Evolutionary conservation across 2,329 filamentous ascomycete species (phyloP), one percentile per base, ranked within the genome.

Genomic region (Dothiorella sarmentorum): DNA sequence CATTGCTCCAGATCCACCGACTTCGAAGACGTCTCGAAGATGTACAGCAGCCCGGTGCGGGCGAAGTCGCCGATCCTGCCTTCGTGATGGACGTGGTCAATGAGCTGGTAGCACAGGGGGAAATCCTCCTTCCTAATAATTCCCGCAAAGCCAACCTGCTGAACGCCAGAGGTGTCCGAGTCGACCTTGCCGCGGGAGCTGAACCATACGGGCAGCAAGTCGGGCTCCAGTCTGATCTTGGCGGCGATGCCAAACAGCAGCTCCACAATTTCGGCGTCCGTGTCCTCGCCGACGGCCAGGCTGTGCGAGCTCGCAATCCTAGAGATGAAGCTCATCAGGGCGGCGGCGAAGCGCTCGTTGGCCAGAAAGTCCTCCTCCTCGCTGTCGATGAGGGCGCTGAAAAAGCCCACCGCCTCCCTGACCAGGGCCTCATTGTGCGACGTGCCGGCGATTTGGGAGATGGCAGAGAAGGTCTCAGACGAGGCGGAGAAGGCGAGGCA

Each of bases 31-130:
- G 91, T 90, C 75, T 97, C 93, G 65, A 97, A 96, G 61, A 99
- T 90, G 74, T 99, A 99, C 7, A 99, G 81, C 62, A 99, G 73
- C 0, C 94, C 94, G 0, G 94, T 99, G 59, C 94, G 82, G 2
- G 94, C 93, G 78, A 99, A 99, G 73, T 99, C 94, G 11, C 94
- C 94, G 17, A 95, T 89, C 58, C 93, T 87, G 40, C 94, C 94
- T 70, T 97, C 93, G 64, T 96, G 89, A 69, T 99, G 93, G 56
- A 99, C 95, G 70, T 96, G 96, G 71, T 99, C 92, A 70, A 99
- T 90, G 64, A 99, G 79, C 38, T 97, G 83, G 71, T 97, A 97
- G 75, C 97, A 97, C 1, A 99, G 76, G 0, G 94, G 94, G 64
- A 99, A 99, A 68, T 97, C 93, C 64, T 91, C 89, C 71, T 91